phyloP scores from a whole-genome alignment of 177 flowering plant species.

The Vitis hybrid region DNA sequence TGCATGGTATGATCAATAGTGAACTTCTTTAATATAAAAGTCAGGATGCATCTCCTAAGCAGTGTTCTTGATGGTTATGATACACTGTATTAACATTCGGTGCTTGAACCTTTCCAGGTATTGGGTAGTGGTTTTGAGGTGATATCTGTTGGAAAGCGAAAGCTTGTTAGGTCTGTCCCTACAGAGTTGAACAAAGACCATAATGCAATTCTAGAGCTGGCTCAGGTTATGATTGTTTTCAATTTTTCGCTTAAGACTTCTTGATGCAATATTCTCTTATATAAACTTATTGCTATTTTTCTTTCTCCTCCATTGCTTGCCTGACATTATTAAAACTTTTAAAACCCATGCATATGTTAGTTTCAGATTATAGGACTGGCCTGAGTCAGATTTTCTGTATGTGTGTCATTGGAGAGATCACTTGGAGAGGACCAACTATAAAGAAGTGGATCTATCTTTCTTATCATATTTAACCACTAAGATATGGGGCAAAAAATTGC shows the following conservation, averaged over 20 bases:
- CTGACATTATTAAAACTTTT: too few species aligned
- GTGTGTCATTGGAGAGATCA: too few species aligned
- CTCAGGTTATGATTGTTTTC: conserved; percentile 60
- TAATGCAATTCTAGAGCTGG: conserved; percentile 90
- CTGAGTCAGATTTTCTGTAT: too few species aligned
- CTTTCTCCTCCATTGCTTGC: neutral
- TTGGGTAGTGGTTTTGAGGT: conserved; percentile 95
- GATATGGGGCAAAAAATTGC: too few species aligned
- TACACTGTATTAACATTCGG: conserved; percentile 4
- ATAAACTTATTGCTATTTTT: neutral
- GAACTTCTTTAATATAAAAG: neutral
- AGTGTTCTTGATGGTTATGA: neutral
- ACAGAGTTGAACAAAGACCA: conserved; percentile 97
- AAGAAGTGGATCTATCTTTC: too few species aligned
- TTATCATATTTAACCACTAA: too few species aligned
- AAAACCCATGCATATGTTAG: too few species aligned
- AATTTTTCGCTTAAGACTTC: neutral
- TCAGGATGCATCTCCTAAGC: neutral
- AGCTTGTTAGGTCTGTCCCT: conserved; percentile 94
- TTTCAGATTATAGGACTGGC: too few species aligned
- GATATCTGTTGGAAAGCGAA: conserved; percentile 86
- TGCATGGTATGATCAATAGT: neutral
- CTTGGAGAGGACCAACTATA: too few species aligned
- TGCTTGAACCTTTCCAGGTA: conserved; percentile 43
- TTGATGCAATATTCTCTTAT: neutral